These are phyloP conservation scores for Naganishia sp. DNA, from an alignment of 1,284 basidiomycete species.

Conservation along the genomic window DNA sequence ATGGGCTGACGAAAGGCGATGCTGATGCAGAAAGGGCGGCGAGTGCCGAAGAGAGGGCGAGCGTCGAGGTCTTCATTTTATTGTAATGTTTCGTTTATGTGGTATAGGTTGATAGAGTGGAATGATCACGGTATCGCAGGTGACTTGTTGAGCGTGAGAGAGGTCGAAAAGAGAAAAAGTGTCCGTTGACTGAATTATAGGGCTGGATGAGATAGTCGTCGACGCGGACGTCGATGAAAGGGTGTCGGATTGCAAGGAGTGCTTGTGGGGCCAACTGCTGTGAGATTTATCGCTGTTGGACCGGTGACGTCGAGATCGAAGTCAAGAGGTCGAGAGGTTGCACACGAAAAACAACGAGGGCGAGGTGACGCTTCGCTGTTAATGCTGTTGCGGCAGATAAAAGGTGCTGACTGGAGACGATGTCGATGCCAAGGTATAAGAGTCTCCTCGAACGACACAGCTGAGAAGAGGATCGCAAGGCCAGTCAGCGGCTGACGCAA, in stretches of 20 bases:
- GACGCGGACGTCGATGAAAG: not conserved
- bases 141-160: slow-evolving; percentile 3
- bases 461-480: not conserved
- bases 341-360: not conserved
- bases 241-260: slow-evolving; percentile 1
- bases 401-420: not conserved
- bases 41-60: slow-evolving; percentile 14
- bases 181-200: slow-evolving; percentile 28
- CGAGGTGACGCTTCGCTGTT: not conserved
- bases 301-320: not conserved
- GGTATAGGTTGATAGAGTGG: slow-evolving; percentile 23
- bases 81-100: not conserved
- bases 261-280: slow-evolving; percentile 12
- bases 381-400: not conserved
- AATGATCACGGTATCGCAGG: slow-evolving; percentile 20
- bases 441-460: not conserved
- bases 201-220: slow-evolving; percentile 1
- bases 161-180: slow-evolving; percentile 7
- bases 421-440: slow-evolving; percentile 21
- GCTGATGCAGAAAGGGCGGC: slow-evolving; percentile 21
- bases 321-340: not conserved
- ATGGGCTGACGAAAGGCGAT: slow-evolving; percentile 9
- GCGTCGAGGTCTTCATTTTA: slow-evolving; percentile 23
- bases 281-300: slow-evolving; percentile 9
- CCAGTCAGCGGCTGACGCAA: slow-evolving; percentile 25